Conservation (phyloP, 495 filamentous ascomycete species). For the Penicillium samsonianum region DNA sequence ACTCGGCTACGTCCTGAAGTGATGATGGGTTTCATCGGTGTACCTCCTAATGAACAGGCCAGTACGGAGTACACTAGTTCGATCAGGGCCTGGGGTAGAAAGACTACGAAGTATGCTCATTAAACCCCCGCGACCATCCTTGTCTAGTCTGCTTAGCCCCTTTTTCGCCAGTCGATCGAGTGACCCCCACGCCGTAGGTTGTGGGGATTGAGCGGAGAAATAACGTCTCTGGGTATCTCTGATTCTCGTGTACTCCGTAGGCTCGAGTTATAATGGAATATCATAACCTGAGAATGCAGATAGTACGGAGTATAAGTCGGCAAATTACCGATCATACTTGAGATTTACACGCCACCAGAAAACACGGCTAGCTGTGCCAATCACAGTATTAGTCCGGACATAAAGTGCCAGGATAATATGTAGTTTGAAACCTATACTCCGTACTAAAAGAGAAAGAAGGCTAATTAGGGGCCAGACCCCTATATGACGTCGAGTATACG, state of each 20-base stretch:
- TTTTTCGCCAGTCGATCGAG: not conserved
- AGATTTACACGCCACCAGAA: too few species aligned
- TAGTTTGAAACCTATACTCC: too few species aligned
- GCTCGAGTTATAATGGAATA: not conserved
- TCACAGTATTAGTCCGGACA: too few species aligned
- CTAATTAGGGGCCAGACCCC: constrained; percentile 27
- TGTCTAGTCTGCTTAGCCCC: not conserved
- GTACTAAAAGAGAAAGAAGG: not conserved
- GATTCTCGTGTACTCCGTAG: not conserved
- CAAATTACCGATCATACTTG: not conserved
- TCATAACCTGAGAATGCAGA: too few species aligned
- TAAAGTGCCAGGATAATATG: too few species aligned
- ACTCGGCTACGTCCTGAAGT: not conserved
- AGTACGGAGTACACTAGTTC: not conserved
- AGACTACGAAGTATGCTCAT: not conserved
- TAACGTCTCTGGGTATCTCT: not conserved
- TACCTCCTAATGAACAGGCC: not conserved
- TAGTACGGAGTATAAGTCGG: not conserved
- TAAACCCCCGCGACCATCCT: not conserved
- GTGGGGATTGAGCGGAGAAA: not conserved
- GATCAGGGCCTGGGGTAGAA: not conserved
- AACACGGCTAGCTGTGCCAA: too few species aligned
- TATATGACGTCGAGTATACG: constrained; percentile 18
- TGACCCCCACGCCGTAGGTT: not conserved
- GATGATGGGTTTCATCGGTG: not conserved